Conservation (phyloP, 1,139 yeast genomes). For the Barnettozyma hawaiiensis region DNA sequence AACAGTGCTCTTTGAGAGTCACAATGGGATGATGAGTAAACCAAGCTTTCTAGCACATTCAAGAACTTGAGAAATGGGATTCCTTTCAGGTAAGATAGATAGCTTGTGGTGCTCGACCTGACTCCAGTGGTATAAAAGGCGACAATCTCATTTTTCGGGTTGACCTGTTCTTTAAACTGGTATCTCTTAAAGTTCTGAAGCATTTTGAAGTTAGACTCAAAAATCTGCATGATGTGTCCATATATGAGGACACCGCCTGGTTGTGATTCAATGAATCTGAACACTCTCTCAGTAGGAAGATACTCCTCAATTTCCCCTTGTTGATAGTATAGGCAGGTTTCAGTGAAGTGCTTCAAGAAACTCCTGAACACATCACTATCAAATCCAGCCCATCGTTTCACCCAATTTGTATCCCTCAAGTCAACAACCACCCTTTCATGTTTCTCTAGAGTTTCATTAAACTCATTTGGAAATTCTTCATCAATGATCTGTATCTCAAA, state of each 20-base stretch:
- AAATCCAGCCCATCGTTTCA: conserved; percentile 52
- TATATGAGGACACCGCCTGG: conserved; percentile 32
- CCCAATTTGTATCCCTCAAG: conserved; percentile 41
- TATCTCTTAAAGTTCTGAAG: conserved; percentile 18
- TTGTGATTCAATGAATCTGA: conserved; percentile 12
- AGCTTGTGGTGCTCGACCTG: conserved; percentile 13
- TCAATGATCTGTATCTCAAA: conserved; percentile 7
- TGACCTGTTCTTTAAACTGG: conserved; percentile 10
- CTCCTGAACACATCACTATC: conserved; percentile 56
- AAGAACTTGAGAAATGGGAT: conserved; percentile 31
- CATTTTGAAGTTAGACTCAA: conserved; percentile 25
- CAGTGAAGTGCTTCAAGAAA: conserved; percentile 62
- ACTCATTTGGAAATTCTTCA: conserved; percentile 4
- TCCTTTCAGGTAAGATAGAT: conserved; percentile 27
- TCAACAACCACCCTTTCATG: conserved; percentile 16
- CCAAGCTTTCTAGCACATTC: conserved; percentile 29
- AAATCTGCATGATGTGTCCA: conserved; percentile 33
- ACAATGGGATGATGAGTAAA: conserved; percentile 15
- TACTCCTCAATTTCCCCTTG: conserved; percentile 14
- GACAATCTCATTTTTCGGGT: conserved; percentile 10
- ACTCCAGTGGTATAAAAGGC: conserved; percentile 11
- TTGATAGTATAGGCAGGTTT: conserved; percentile 19
- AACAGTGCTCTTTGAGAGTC: conserved; percentile 5
- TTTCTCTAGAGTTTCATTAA: conserved; percentile 5
- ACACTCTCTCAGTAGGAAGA: background rate